phyloP scores from a whole-genome alignment of 176 grass and related monocot species.

The Zoysia japonica region DNA sequence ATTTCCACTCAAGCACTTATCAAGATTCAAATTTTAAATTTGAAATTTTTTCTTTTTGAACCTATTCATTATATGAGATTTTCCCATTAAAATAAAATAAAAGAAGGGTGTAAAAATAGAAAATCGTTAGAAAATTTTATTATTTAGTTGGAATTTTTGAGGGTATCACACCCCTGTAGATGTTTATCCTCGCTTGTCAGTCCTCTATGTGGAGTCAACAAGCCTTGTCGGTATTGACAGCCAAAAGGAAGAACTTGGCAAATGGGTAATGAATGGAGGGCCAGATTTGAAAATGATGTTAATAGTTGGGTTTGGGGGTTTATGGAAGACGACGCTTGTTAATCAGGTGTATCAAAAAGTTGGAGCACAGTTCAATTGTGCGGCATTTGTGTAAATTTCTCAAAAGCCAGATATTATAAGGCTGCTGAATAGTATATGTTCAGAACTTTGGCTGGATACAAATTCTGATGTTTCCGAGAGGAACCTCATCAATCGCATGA shows the following conservation, averaged over 20 bases:
- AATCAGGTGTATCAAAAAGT: slow-evolving; percentile 1
- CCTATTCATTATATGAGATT: too few relatives aligned
- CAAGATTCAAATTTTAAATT: too few relatives aligned
- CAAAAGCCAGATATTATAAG: background rate
- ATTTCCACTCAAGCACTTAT: too few relatives aligned
- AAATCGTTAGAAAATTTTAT: too few relatives aligned
- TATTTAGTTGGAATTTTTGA: too few relatives aligned
- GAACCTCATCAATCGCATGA: background rate
- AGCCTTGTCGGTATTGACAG: background rate
- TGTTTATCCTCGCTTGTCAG: background rate
- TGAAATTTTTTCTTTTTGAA: too few relatives aligned
- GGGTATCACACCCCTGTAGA: background rate
- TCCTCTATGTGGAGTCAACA: background rate
- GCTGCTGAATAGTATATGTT: background rate
- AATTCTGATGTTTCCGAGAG: background rate
- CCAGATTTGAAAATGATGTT: slow-evolving; percentile 1
- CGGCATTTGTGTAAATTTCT: slow-evolving; percentile 1
- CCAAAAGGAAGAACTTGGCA: background rate
- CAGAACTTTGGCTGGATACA: too few relatives aligned
- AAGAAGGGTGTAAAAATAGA: too few relatives aligned
- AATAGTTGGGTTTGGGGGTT: slow-evolving; percentile 10
- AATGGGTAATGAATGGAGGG: background rate
- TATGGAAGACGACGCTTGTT: slow-evolving; percentile 14
- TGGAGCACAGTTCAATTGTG: background rate
- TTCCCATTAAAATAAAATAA: too few relatives aligned